phyloP scores from a whole-genome alignment of 176 grass and related monocot genomes.

The Phyllostachys edulis region DNA sequence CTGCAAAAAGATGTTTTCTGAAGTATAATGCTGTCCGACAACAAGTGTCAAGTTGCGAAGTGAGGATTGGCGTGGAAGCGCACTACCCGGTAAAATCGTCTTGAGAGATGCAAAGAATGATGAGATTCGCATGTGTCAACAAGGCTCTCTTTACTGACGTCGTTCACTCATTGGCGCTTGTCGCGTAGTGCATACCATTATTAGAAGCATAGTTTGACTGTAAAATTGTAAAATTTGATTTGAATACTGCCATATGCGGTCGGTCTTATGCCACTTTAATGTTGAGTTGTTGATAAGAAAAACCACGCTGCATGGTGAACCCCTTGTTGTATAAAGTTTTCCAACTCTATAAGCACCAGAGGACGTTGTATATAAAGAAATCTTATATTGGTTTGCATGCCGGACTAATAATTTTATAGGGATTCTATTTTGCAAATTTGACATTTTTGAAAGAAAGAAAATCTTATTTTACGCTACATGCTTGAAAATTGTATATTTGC shows the following conservation, averaged over 20 bases:
- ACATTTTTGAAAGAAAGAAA: not conserved
- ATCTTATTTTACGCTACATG: not conserved
- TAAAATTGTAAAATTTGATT: not conserved
- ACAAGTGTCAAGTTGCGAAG: slow-evolving; percentile 72
- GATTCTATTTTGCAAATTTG: not conserved
- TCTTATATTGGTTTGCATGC: not conserved
- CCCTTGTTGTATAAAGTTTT: not conserved
- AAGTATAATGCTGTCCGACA: slow-evolving; percentile 22
- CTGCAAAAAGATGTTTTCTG: not conserved
- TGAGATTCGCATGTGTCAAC: slow-evolving; percentile 15
- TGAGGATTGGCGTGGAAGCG: slow-evolving; percentile 21
- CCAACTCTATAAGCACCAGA: not conserved
- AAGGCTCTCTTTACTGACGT: not conserved
- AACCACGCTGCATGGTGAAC: too few species aligned
- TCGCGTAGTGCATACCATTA: not conserved
- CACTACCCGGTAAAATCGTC: not conserved
- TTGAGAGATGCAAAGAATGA: slow-evolving; percentile 18
- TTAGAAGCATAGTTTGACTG: not conserved
- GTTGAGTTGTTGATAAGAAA: not conserved
- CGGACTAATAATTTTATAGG: not conserved
- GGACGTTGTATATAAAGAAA: too few species aligned
- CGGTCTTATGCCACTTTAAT: not conserved
- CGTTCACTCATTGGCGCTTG: not conserved
- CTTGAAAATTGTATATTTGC: not conserved
- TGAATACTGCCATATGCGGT: not conserved